phyloP scores from a whole-genome alignment of 2,329 filamentous ascomycete genomes.

The Endoconidiophora polonica region DNA sequence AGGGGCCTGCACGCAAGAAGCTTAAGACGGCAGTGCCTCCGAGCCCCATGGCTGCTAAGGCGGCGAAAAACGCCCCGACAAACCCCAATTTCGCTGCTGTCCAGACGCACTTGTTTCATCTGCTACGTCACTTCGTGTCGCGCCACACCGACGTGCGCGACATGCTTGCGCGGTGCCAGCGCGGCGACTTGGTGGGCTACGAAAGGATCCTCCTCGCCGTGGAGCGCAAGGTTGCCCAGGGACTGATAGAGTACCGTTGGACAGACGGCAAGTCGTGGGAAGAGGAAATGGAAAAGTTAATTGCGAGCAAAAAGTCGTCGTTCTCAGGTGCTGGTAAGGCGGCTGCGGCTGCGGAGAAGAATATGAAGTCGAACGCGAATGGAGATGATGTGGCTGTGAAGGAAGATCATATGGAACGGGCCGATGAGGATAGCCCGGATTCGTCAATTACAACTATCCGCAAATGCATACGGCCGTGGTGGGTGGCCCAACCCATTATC shows the following conservation, averaged over 20 bases:
- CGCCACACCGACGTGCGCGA: constrained; percentile 73
- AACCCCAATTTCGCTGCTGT: constrained; percentile 54
- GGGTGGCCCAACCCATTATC: constrained; percentile 78
- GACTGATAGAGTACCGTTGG: constrained; percentile 49
- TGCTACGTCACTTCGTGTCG: constrained; percentile 67
- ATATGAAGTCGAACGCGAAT: not conserved
- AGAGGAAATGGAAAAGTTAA: constrained; percentile 20
- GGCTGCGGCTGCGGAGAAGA: constrained; percentile 14
- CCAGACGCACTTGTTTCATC: constrained; percentile 85
- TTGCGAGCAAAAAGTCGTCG: constrained; percentile 7
- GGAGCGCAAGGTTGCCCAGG: constrained; percentile 56
- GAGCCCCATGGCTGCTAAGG: constrained; percentile 13
- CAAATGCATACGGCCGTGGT: constrained; percentile 68
- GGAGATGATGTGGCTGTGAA: constrained; percentile 1
- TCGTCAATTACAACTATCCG: constrained; percentile 34
- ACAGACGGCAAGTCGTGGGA: constrained; percentile 34
- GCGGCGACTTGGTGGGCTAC: constrained; percentile 58
- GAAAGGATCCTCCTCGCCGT: constrained; percentile 62
- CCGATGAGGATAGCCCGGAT: constrained; percentile 40
- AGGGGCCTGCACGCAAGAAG: constrained; percentile 34
- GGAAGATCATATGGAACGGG: constrained; percentile 21
- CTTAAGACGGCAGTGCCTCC: constrained; percentile 20
- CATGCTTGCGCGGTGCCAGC: constrained; percentile 51
- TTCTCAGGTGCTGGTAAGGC: constrained; percentile 9
- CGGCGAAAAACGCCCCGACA: constrained; percentile 12